Conservation (phyloP, 2,329 filamentous ascomycete species). For the Meredithiella fracta region DNA sequence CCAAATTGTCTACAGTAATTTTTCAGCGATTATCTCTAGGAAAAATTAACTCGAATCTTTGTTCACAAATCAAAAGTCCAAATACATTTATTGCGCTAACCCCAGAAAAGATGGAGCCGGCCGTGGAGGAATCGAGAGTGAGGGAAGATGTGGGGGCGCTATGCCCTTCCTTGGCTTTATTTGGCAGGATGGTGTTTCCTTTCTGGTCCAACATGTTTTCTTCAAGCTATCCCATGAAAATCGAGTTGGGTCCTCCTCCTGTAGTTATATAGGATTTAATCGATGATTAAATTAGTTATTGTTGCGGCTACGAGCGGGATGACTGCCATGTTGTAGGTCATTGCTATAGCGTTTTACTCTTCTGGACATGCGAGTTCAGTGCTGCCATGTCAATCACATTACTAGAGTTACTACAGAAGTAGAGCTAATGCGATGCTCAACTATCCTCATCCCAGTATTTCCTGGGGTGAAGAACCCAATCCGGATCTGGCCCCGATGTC, state of each 20-base stretch:
- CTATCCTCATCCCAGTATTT: background rate
- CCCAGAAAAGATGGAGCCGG: conserved; percentile 10
- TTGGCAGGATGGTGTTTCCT: background rate
- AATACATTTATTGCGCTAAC: background rate
- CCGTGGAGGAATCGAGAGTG: background rate
- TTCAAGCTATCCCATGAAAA: background rate
- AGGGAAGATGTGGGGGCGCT: conserved; percentile 4
- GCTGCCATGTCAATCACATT: background rate
- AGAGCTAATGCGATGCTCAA: background rate
- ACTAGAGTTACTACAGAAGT: background rate
- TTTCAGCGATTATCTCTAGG: background rate
- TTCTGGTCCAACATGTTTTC: background rate
- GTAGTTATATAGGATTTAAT: too few relatives aligned
- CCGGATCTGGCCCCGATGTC: background rate
- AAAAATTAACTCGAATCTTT: background rate
- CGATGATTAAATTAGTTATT: too few relatives aligned
- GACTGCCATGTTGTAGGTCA: too few relatives aligned
- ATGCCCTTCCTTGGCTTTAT: background rate
- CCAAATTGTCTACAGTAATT: background rate
- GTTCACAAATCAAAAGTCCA: background rate
- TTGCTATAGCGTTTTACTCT: background rate
- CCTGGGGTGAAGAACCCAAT: background rate
- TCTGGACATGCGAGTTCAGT: too few relatives aligned
- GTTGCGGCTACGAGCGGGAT: too few relatives aligned
- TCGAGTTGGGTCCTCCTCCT: background rate